A percentile compares a stretch with the other conserved stretches of the same genome.
Evolutionary conservation across 352 stramenopile genomes (phyloP).

Genomic region (Phytophthora vignae): DNA sequence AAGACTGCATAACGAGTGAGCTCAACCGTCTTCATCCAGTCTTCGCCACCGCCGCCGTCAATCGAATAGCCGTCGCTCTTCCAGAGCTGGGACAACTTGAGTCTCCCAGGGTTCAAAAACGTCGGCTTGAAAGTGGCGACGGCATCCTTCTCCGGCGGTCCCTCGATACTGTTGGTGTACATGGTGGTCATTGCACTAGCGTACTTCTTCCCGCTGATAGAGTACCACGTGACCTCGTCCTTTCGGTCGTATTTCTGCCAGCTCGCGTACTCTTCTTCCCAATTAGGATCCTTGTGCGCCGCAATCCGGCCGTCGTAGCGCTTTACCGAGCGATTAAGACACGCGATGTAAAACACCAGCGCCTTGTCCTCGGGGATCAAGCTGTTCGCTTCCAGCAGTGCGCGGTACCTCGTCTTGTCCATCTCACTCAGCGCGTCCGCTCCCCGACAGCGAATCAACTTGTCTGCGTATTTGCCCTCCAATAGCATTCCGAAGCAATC

Average conservation of each 20-base stretch:
- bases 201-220: constrained; percentile 1
- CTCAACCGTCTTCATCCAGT: constrained; percentile 7
- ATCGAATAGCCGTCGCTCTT: constrained; percentile 3
- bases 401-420: constrained; percentile 14
- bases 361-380: constrained; percentile 6
- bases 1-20: constrained; percentile 23
- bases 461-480: constrained; percentile 19
- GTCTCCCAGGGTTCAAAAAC: not conserved
- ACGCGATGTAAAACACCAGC: constrained; percentile 7
- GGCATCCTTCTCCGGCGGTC: not conserved
- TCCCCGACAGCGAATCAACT: constrained; percentile 12
- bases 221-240: constrained; percentile 23
- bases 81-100: constrained; percentile 16
- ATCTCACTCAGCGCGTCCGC: constrained; percentile 15
- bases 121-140: not conserved
- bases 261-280: not conserved
- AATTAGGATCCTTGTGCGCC: not conserved
- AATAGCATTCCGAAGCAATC: constrained; percentile 26
- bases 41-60: constrained; percentile 18
- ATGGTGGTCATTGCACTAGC: constrained; percentile 1
- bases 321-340: not conserved
- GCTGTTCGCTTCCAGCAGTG: constrained; percentile 18
- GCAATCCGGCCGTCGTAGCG: not conserved
- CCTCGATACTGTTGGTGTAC: constrained; percentile 1
- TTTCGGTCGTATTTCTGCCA: constrained; percentile 15